phyloP scores from a whole-genome alignment of 148 eudicot genomes.

The Camellia sinensis region DNA sequence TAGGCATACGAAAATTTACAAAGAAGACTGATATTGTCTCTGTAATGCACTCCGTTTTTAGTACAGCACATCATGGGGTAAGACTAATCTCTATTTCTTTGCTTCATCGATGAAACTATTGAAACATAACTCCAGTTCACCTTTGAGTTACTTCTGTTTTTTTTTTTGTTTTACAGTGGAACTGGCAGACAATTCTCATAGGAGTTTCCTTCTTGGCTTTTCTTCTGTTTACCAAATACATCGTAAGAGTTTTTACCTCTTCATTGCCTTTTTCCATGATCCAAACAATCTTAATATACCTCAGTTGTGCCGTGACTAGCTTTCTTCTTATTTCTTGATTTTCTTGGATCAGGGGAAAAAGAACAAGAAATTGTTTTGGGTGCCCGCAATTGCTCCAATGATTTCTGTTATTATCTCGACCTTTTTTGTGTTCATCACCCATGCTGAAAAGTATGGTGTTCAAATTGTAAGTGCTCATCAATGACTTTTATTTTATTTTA shows the following conservation, averaged over 20 bases:
- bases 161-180: conserved; percentile 54
- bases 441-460: conserved; percentile 70
- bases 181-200: conserved; percentile 72
- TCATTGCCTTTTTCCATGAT: not conserved
- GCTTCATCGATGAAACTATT: not conserved
- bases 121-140: not conserved
- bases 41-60: conserved; percentile 61
- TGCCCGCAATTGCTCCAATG: conserved; percentile 87
- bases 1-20: conserved; percentile 69
- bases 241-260: conserved; percentile 39
- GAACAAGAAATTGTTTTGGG: conserved; percentile 74
- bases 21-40: conserved; percentile 70
- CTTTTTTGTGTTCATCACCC: conserved; percentile 59
- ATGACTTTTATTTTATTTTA: not conserved
- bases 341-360: conserved; percentile 60
- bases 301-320: not conserved
- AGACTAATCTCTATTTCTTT: not conserved
- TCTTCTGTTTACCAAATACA: conserved; percentile 60
- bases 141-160: not conserved
- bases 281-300: not conserved
- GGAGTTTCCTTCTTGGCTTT: conserved; percentile 70
- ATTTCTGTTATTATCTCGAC: conserved; percentile 70
- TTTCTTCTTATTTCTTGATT: not conserved
- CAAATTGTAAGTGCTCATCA: conserved; percentile 46
- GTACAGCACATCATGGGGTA: conserved; percentile 62